phyloP scores from a whole-genome alignment of 2,329 filamentous ascomycete genomes.

The Aureobasidium sp. region DNA sequence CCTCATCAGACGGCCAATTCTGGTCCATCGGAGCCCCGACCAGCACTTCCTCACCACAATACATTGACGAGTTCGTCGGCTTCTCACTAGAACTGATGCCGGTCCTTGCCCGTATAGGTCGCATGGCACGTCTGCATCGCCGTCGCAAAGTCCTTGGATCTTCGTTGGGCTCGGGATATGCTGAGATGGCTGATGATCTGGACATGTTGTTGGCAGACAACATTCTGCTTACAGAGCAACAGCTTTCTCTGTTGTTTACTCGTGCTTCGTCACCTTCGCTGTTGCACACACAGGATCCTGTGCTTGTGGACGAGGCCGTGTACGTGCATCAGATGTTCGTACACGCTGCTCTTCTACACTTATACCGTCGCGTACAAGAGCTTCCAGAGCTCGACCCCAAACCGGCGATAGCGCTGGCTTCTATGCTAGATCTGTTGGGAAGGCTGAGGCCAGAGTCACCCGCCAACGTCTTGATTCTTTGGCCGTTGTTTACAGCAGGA shows the following conservation, averaged over 20 bases:
- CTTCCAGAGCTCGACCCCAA: background rate
- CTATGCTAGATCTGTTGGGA: background rate
- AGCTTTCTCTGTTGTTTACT: background rate
- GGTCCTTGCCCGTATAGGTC: slow-evolving; percentile 1
- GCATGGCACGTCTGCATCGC: slow-evolving; percentile 11
- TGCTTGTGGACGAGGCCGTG: background rate
- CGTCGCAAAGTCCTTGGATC: background rate
- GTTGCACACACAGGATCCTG: background rate
- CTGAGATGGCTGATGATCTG: slow-evolving; percentile 6
- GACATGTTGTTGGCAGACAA: slow-evolving; percentile 3
- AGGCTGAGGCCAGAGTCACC: slow-evolving; percentile 2
- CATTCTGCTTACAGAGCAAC: slow-evolving; percentile 3
- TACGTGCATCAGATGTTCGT: slow-evolving; percentile 8
- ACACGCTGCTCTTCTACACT: background rate
- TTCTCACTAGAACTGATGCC: slow-evolving; percentile 11
- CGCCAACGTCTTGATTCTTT: slow-evolving; percentile 5
- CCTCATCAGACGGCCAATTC: background rate
- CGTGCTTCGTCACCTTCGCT: slow-evolving; percentile 1
- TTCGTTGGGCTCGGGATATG: background rate
- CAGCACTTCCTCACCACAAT: background rate
- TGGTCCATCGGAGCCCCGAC: slow-evolving; percentile 3
- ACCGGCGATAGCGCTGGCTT: background rate
- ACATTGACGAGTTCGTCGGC: slow-evolving; percentile 13
- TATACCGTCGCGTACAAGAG: slow-evolving; percentile 8
- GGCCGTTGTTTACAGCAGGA: slow-evolving; percentile 11